Conservation (phyloP, 352 stramenopile genomes). For the Phytophthora tentaculata region DNA sequence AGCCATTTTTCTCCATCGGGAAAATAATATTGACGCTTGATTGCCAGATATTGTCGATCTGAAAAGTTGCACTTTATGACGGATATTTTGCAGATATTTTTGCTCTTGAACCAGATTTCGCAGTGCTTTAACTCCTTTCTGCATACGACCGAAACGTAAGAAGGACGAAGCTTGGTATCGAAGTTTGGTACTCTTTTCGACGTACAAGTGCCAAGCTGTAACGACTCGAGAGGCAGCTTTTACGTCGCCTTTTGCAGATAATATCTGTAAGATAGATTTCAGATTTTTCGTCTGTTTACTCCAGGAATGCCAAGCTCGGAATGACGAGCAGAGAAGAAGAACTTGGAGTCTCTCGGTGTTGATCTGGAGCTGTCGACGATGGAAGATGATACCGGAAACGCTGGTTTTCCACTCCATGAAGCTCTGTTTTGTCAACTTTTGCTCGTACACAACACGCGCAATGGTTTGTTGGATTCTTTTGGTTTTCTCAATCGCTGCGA, state of each 20-base stretch:
- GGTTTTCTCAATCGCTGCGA: conserved; percentile 25
- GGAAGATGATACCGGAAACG: conserved; percentile 18
- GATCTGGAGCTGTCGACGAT: conserved; percentile 50
- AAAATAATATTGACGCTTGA: conserved; percentile 23
- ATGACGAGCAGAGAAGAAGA: conserved; percentile 59
- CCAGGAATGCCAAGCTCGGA: conserved; percentile 58
- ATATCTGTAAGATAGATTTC: conserved; percentile 18
- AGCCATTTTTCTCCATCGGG: conserved; percentile 33
- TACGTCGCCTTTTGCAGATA: conserved; percentile 33
- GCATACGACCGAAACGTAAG: conserved; percentile 24
- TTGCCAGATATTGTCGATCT: conserved; percentile 15
- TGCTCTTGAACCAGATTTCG: conserved; percentile 12
- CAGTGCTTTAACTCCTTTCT: conserved; percentile 31
- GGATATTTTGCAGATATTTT: background rate
- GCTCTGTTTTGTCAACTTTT: conserved; percentile 10
- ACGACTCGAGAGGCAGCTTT: conserved; percentile 20
- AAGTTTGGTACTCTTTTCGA: conserved; percentile 4
- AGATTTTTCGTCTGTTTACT: conserved; percentile 41
- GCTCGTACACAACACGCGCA: conserved; percentile 26
- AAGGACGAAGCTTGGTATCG: conserved; percentile 26
- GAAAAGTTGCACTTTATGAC: conserved; percentile 36
- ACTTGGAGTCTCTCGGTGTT: conserved; percentile 69
- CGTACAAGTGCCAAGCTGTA: conserved; percentile 29
- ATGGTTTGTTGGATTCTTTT: conserved; percentile 36
- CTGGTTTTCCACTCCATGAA: conserved; percentile 40